These are phyloP conservation scores for Clarireedia sp. DNA, from an alignment of 2,329 filamentous ascomycete genomes.

Conservation along the genomic window DNA sequence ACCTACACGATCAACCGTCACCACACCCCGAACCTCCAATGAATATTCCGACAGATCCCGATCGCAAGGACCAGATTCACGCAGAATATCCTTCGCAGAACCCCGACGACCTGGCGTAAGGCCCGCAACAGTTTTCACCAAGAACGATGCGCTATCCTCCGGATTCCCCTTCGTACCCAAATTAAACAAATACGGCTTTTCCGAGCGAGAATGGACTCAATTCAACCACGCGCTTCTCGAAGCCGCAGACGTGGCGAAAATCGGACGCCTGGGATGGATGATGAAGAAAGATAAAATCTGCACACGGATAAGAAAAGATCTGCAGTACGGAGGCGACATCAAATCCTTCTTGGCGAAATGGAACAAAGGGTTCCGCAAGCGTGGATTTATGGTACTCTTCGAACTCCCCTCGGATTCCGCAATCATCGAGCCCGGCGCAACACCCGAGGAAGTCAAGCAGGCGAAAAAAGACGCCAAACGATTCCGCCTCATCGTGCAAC, in stretches of 20 bases:
- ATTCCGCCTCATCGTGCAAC: slow-evolving; percentile 15
- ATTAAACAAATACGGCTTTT: slow-evolving; percentile 14
- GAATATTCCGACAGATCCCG: slow-evolving; percentile 3
- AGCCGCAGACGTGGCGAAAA: slow-evolving; percentile 4
- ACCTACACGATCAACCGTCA: slow-evolving; percentile 4
- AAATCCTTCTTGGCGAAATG: slow-evolving; percentile 15
- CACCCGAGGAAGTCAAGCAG: slow-evolving; percentile 8
- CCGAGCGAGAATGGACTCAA: slow-evolving; percentile 21
- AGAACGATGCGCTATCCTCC: slow-evolving; percentile 19
- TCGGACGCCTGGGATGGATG: not conserved
- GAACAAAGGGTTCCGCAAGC: slow-evolving; percentile 19
- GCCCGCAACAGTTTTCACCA: slow-evolving; percentile 15
- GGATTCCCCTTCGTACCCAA: slow-evolving; percentile 21
- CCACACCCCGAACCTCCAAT: slow-evolving; percentile 4
- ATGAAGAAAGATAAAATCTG: slow-evolving; percentile 2
- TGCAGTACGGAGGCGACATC: slow-evolving; percentile 19
- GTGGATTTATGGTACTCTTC: slow-evolving; percentile 21
- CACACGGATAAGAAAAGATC: slow-evolving; percentile 10
- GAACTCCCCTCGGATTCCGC: slow-evolving; percentile 16
- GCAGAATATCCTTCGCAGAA: slow-evolving; percentile 7
- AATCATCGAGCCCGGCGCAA: not conserved
- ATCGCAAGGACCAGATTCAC: slow-evolving; percentile 9
- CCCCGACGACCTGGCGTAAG: not conserved
- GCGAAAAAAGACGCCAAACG: slow-evolving; percentile 10
- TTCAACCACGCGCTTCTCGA: slow-evolving; percentile 21